phyloP scores from a whole-genome alignment of 2,329 filamentous ascomycete genomes.

The Pseudogymnoascus sp. region DNA sequence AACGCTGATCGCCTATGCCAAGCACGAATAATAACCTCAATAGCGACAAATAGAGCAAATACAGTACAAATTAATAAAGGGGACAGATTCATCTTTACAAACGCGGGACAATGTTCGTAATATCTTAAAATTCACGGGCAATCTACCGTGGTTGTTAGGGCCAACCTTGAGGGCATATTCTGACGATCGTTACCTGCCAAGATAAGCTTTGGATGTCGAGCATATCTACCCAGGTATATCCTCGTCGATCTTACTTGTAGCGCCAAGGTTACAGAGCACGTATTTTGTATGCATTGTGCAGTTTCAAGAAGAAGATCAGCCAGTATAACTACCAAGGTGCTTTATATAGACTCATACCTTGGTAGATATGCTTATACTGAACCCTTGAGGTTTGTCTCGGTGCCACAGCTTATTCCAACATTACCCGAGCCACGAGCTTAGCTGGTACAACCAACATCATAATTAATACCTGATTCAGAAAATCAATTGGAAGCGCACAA shows the following conservation, averaged over 20 bases:
- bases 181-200: not conserved
- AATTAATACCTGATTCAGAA: not conserved
- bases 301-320: not conserved
- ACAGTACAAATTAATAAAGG: not conserved
- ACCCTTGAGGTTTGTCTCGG: not conserved
- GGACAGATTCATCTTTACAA: not conserved
- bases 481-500: not conserved
- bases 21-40: not conserved
- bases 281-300: not conserved
- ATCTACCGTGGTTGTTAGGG: not conserved
- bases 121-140: not conserved
- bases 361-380: conserved; percentile 1
- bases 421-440: not conserved
- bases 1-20: not conserved
- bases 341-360: not conserved
- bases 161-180: not conserved
- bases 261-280: not conserved
- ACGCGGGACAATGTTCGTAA: not conserved
- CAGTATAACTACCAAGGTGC: conserved; percentile 4
- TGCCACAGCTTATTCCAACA: not conserved
- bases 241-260: not conserved
- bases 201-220: not conserved
- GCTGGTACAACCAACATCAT: not conserved
- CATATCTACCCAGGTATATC: not conserved
- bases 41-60: not conserved